Conservation (phyloP, 2,329 filamentous ascomycete genomes). For the Fusarium palustre region DNA sequence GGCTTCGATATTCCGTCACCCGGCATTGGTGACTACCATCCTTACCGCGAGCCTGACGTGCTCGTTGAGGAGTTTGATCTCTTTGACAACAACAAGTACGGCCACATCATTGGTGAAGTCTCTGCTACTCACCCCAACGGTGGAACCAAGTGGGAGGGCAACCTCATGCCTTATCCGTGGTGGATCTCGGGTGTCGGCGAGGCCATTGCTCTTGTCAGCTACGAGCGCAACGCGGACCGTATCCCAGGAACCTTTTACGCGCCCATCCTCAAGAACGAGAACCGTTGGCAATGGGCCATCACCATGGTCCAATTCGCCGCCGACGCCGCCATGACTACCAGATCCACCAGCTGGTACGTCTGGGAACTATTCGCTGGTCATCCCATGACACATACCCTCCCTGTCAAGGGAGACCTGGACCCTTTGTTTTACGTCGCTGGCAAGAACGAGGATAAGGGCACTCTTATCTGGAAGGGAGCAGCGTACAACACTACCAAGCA, state of each 20-base stretch:
- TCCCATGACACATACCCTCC: conserved; percentile 60
- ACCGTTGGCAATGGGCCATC: conserved; percentile 64
- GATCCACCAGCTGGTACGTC: conserved; percentile 62
- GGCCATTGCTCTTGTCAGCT: conserved; percentile 72
- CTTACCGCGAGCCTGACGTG: conserved; percentile 63
- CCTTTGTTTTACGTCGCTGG: conserved; percentile 65
- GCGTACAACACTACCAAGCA: conserved; percentile 64
- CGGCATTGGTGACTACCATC: conserved; percentile 63
- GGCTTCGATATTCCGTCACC: conserved; percentile 55
- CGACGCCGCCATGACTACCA: conserved; percentile 61
- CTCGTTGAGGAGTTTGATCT: conserved; percentile 62
- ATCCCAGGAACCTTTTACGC: conserved; percentile 66
- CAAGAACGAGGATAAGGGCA: conserved; percentile 55
- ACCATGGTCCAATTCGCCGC: conserved; percentile 63
- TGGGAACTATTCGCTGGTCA: conserved; percentile 63
- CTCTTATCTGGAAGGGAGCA: conserved; percentile 63
- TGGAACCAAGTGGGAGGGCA: conserved; percentile 59
- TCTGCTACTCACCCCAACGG: conserved; percentile 65
- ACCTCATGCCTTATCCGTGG: conserved; percentile 62
- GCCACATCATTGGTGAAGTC: conserved; percentile 62
- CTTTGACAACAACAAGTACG: conserved; percentile 62
- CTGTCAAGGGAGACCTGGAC: conserved; percentile 55
- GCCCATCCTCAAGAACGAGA: conserved; percentile 62
- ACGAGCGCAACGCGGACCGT: conserved; percentile 72
- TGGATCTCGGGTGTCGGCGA: conserved; percentile 71